Evolutionary conservation across 441 rosid species (phyloP).

Genomic region (Eruca vesicaria): DNA sequence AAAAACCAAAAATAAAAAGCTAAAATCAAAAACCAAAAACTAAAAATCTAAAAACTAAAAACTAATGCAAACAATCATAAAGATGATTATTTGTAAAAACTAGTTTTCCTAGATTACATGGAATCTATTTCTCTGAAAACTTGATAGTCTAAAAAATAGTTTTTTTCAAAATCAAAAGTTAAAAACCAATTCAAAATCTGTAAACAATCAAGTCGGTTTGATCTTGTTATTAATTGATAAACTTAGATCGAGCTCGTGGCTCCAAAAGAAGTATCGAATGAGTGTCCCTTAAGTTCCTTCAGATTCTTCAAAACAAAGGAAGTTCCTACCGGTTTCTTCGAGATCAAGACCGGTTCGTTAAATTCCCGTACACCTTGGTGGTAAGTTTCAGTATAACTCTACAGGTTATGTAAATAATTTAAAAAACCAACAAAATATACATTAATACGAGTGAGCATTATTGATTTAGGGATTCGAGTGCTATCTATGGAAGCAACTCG

Average conservation of each 20-base stretch:
- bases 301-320: constrained; percentile 57
- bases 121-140: no score
- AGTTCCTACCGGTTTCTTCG: constrained; percentile 49
- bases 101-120: no score
- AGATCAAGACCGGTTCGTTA: constrained; percentile 49
- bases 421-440: background rate
- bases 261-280: constrained; percentile 49
- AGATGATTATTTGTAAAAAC: no score
- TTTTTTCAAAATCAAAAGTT: no score
- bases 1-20: no score
- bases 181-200: no score
- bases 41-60: no score
- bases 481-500: constrained; percentile 54
- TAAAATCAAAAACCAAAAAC: no score
- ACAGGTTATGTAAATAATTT: background rate
- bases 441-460: background rate
- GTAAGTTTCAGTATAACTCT: constrained; percentile 34
- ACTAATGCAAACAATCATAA: no score
- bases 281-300: constrained; percentile 60
- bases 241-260: constrained; percentile 55
- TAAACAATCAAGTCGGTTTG: no score
- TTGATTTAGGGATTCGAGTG: constrained; percentile 68
- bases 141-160: no score
- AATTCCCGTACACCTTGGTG: constrained; percentile 79
- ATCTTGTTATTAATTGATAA: background rate